These are phyloP conservation scores for Boletus sensibilis DNA, from an alignment of 768 basidiomycete genomes.

Conservation along the genomic window DNA sequence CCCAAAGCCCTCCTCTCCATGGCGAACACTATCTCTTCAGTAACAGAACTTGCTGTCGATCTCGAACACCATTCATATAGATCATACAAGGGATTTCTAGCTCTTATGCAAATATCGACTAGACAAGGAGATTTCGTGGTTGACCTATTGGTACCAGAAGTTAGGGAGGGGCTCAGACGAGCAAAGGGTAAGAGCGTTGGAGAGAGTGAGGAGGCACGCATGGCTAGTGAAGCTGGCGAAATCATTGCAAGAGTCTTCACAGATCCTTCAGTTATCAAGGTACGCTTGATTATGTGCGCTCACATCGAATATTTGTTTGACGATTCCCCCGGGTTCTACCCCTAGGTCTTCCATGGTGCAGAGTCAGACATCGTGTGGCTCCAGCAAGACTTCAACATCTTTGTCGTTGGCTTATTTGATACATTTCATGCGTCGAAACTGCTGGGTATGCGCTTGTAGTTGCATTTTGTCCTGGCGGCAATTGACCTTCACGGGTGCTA, in stretches of 20 bases:
- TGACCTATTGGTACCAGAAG: slow-evolving; percentile 60
- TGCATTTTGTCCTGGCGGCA: background rate
- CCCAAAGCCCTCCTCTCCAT: slow-evolving; percentile 54
- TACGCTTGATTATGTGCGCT: slow-evolving; percentile 28
- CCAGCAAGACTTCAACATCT: slow-evolving; percentile 92
- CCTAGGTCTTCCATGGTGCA: slow-evolving; percentile 90
- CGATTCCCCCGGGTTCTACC: background rate
- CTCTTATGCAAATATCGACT: slow-evolving; percentile 90
- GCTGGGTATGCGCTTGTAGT: slow-evolving; percentile 47
- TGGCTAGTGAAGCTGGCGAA: slow-evolving; percentile 40
- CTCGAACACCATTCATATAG: slow-evolving; percentile 92
- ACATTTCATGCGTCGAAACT: slow-evolving; percentile 93
- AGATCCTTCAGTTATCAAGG: slow-evolving; percentile 83
- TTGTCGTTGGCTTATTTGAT: slow-evolving; percentile 95
- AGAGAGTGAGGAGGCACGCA: slow-evolving; percentile 12
- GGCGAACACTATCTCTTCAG: slow-evolving; percentile 61
- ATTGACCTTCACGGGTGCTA: background rate
- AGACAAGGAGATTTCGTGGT: slow-evolving; percentile 84
- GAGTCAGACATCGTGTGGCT: slow-evolving; percentile 95
- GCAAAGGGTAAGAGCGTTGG: slow-evolving; percentile 44
- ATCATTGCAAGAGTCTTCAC: slow-evolving; percentile 57
- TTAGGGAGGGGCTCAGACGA: slow-evolving; percentile 71
- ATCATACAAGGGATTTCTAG: slow-evolving; percentile 83
- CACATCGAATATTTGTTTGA: background rate
- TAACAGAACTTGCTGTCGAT: slow-evolving; percentile 87